A percentile compares a stretch with the other conserved stretches of the same genome.
Conservation (phyloP, 2,329 filamentous ascomycete species). For the Ophiosphaerella korrae region DNA sequence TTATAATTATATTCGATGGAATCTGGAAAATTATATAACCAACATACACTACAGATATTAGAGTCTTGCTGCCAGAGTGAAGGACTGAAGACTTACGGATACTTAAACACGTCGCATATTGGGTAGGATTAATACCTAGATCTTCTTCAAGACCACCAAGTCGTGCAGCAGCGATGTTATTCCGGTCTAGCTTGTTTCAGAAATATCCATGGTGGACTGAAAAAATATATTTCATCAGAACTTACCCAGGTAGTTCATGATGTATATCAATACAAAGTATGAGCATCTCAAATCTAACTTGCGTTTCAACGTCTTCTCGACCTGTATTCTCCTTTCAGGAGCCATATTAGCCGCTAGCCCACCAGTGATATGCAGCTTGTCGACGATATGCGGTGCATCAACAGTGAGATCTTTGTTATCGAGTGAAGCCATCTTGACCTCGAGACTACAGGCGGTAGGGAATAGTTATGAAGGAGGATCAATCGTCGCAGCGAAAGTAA, state of each 20-base stretch:
- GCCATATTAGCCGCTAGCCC: constrained; percentile 31
- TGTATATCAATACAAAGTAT: constrained; percentile 44
- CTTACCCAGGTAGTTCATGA: constrained; percentile 40
- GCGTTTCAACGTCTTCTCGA: constrained; percentile 43
- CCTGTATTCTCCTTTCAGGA: constrained; percentile 34
- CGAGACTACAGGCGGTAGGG: background rate
- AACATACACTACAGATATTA: constrained; percentile 14
- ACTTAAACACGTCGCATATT: constrained; percentile 42
- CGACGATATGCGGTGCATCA: background rate
- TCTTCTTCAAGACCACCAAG: constrained; percentile 42
- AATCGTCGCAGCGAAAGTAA: background rate
- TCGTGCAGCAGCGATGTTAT: constrained; percentile 44
- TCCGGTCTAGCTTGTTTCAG: constrained; percentile 16
- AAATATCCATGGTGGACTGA: background rate
- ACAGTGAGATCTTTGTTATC: background rate
- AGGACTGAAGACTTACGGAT: constrained; percentile 34
- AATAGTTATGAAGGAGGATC: background rate
- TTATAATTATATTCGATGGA: constrained; percentile 54
- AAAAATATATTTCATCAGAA: background rate
- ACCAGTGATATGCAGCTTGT: background rate
- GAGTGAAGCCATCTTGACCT: background rate
- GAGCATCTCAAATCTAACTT: constrained; percentile 42
- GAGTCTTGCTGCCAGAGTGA: background rate
- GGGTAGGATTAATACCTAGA: constrained; percentile 33
- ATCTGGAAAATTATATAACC: constrained; percentile 37